A percentile compares a stretch with the other conserved stretches of the same genome.
Conservation (phyloP, 352 stramenopile genomes). For the Thalassiosira sp. region DNA sequence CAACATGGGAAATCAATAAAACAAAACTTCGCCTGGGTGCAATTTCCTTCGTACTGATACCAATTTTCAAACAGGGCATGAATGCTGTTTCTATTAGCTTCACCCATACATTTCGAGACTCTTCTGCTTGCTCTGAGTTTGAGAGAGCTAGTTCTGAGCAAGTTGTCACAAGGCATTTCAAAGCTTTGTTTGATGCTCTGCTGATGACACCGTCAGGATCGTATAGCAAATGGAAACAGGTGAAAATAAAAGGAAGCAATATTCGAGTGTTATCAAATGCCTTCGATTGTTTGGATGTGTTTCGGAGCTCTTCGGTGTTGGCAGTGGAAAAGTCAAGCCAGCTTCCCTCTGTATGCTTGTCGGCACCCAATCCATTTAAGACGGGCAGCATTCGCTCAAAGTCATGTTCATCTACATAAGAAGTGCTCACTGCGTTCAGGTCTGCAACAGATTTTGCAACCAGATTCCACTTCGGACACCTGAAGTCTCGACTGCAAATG, state of each 20-base stretch:
- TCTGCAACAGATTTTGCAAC: conserved; percentile 54
- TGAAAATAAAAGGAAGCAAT: conserved; percentile 73
- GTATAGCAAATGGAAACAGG: conserved; percentile 79
- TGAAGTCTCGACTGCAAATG: conserved; percentile 32
- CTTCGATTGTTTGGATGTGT: conserved; percentile 17
- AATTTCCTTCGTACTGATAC: conserved; percentile 60
- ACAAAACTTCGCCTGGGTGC: conserved; percentile 71
- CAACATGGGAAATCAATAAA: conserved; percentile 72
- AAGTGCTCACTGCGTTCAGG: conserved; percentile 66
- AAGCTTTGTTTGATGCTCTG: conserved; percentile 67
- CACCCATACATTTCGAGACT: conserved; percentile 48
- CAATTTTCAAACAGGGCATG: conserved; percentile 65
- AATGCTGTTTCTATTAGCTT: conserved; percentile 76
- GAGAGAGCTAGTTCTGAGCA: conserved; percentile 40
- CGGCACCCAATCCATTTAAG: conserved; percentile 66
- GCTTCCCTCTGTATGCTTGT: conserved; percentile 26
- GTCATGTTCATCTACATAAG: conserved; percentile 81
- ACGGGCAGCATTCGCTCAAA: conserved; percentile 78
- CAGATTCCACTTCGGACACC: conserved; percentile 28
- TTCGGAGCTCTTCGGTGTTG: conserved; percentile 1
- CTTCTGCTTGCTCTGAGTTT: conserved; percentile 26
- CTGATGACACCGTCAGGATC: conserved; percentile 78
- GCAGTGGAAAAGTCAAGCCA: conserved; percentile 44
- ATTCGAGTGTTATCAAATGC: conserved; percentile 35
- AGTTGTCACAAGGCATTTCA: conserved; percentile 71